Evolutionary conservation across 2,329 filamentous ascomycete genomes (phyloP), one percentile per base, ranked within the genome.

Genomic region (Triangularia verruculosa): DNA sequence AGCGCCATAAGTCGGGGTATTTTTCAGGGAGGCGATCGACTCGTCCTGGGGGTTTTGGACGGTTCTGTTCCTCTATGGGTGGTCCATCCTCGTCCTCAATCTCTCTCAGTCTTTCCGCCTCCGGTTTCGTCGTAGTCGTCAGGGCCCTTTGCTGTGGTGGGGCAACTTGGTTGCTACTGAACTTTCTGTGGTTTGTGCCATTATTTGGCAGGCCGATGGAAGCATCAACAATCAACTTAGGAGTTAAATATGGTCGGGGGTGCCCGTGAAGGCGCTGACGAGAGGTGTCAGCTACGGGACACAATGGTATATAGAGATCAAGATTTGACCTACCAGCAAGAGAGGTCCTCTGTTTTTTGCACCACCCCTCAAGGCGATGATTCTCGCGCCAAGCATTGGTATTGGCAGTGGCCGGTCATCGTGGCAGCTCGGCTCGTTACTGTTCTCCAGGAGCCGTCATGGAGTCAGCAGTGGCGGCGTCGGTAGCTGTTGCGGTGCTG

Each of bases 301-400:
- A 9, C 17, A 22, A 20, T 13, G 17, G 12, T 47, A 25, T 8
- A 8, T 15, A 22, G 20, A 43, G 20, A 59, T 9, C n/a, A 15
- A 7, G 17, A 27, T 51, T n/a, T 6, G 61, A 47, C 53, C 7
- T 47, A 61, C 43, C 51, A 27, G 57, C 30, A 39, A 17, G 25
- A 64, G 56, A 28, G 51, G 47, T 57, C 56, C 47, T 61, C 51
- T 59, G 20, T 55, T 30, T 61, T 34, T 61, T 61, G 28, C 63
- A 61, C 43, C 64, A 57, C 66, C 67, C 67, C 60, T 66, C 47
- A 67, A 58, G 66, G 66, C 61, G 58, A 61, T 63, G 54, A 64
- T 62, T 70, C 72, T 68, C 61, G 66, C 64, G 56, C 64, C 65
- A 59, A 68, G 69, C 69, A 72, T 73, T 63, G 70, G 61, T 59